Percentiles rank a stretch among this genome's conserved stretches.
phyloP scores from a whole-genome alignment of 164 flowering plant genomes.

The Nelumbo lutea region DNA sequence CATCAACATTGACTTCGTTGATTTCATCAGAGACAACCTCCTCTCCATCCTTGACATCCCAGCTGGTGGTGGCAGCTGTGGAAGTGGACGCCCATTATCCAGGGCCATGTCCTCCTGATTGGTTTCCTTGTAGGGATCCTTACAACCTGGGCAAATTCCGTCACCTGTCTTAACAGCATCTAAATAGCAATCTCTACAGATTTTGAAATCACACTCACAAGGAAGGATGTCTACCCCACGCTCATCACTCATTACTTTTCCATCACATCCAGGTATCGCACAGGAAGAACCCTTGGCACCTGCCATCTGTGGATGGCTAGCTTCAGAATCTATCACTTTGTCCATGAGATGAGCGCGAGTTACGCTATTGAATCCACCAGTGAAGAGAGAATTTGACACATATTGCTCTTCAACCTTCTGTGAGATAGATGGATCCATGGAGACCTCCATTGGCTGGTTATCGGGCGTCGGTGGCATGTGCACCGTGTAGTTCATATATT shows the following conservation, averaged over 20 bases:
- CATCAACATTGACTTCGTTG: slow-evolving; percentile 35
- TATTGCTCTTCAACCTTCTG: slow-evolving; percentile 65
- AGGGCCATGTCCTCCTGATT: slow-evolving; percentile 34
- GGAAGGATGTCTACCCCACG: slow-evolving; percentile 55
- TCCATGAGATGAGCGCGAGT: slow-evolving; percentile 70
- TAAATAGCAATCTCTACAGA: slow-evolving; percentile 54
- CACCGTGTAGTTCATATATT: slow-evolving; percentile 47
- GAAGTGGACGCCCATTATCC: slow-evolving; percentile 22
- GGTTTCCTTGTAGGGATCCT: slow-evolving; percentile 40
- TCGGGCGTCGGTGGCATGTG: slow-evolving; percentile 67
- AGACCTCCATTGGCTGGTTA: slow-evolving; percentile 40
- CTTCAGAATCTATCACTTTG: slow-evolving; percentile 55
- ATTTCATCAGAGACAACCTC: slow-evolving; percentile 56
- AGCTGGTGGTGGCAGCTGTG: slow-evolving; percentile 24
- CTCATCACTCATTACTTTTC: slow-evolving; percentile 57
- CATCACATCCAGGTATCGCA: slow-evolving; percentile 46
- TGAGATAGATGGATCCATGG: slow-evolving; percentile 40
- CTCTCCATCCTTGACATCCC: slow-evolving; percentile 49
- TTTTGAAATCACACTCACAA: slow-evolving; percentile 63
- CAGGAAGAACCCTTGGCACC: slow-evolving; percentile 62
- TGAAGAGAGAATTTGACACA: slow-evolving; percentile 58
- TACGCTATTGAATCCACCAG: slow-evolving; percentile 60
- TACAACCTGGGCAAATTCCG: slow-evolving; percentile 55
- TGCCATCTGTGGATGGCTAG: slow-evolving; percentile 69
- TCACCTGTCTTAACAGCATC: slow-evolving; percentile 47